Evolutionary conservation across 2,329 filamentous ascomycete genomes (phyloP).

Genomic region (Trichoderma cornu-damae): DNA sequence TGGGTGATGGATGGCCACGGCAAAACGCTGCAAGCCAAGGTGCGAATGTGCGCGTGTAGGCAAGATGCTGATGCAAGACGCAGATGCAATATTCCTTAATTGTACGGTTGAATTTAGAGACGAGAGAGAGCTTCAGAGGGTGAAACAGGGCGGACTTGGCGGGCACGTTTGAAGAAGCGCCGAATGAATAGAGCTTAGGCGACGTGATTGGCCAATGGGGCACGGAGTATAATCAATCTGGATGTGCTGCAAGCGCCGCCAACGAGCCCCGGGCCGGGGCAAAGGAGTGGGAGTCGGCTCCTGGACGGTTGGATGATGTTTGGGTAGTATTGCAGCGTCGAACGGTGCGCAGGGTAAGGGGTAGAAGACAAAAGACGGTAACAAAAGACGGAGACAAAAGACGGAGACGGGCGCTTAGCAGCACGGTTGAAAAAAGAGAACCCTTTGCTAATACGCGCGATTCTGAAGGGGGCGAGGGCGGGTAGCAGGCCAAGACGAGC

Average conservation of each 20-base stretch:
- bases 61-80: too few relatives aligned
- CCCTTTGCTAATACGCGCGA: constrained; percentile 2
- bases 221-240: constrained; percentile 1
- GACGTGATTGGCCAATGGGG: constrained; percentile 20
- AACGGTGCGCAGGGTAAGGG: not conserved
- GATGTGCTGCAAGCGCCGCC: constrained; percentile 19
- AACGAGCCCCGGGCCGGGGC: not conserved
- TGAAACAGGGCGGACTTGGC: constrained; percentile 19
- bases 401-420: constrained; percentile 11
- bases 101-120: not conserved
- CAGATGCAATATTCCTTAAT: constrained; percentile 4
- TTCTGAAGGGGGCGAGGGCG: not conserved
- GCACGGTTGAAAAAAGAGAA: constrained; percentile 8
- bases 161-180: constrained; percentile 21
- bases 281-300: constrained; percentile 4
- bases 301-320: constrained; percentile 11
- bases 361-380: too few relatives aligned
- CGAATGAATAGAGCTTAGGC: constrained; percentile 13
- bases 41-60: not conserved
- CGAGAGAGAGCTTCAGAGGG: constrained; percentile 7
- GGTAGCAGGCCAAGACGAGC: not conserved
- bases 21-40: not conserved
- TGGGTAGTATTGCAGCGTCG: constrained; percentile 12
- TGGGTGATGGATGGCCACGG: not conserved
- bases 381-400: not conserved